Evolutionary conservation across 768 basidiomycete species (phyloP).

Genomic region (Rubroboletus satanas): DNA sequence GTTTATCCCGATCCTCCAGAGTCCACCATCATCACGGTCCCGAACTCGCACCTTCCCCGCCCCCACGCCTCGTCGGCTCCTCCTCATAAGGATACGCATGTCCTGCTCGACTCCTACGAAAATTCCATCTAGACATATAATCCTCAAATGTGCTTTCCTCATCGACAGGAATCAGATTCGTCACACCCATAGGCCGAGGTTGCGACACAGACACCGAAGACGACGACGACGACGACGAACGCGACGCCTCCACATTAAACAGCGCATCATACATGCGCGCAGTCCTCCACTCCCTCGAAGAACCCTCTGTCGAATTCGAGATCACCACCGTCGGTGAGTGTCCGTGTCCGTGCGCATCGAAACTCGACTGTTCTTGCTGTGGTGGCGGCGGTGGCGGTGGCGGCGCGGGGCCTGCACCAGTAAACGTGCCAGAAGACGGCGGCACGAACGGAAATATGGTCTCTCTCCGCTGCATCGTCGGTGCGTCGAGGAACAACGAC

Average conservation of each 20-base stretch:
- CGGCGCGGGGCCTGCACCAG: background rate
- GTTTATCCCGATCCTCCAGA: too few species aligned
- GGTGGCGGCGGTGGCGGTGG: background rate
- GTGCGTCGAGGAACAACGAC: constrained; percentile 11
- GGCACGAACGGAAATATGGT: constrained; percentile 6
- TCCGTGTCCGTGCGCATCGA: constrained; percentile 4
- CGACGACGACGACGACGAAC: constrained; percentile 18
- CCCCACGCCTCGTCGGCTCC: constrained; percentile 3
- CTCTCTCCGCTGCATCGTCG: constrained; percentile 13
- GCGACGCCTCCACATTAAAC: constrained; percentile 11
- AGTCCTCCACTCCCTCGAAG: constrained; percentile 16
- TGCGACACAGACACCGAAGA: constrained; percentile 6
- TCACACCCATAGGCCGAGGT: constrained; percentile 12
- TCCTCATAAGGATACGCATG: background rate
- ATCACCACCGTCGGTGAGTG: constrained; percentile 2
- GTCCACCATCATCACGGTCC: background rate
- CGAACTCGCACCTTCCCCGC: constrained; percentile 6
- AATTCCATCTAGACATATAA: constrained; percentile 12
- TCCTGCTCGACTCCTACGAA: background rate
- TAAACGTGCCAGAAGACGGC: constrained; percentile 6
- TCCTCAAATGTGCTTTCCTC: constrained; percentile 21
- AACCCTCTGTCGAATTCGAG: constrained; percentile 3
- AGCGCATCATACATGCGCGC: constrained; percentile 7
- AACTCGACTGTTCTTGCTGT: background rate
- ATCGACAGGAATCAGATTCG: constrained; percentile 18